Evolutionary conservation across 371 early-diverging fungal species (phyloP), one percentile per base, ranked within the genome.

Genomic region (Rhizomucor miehei): DNA sequence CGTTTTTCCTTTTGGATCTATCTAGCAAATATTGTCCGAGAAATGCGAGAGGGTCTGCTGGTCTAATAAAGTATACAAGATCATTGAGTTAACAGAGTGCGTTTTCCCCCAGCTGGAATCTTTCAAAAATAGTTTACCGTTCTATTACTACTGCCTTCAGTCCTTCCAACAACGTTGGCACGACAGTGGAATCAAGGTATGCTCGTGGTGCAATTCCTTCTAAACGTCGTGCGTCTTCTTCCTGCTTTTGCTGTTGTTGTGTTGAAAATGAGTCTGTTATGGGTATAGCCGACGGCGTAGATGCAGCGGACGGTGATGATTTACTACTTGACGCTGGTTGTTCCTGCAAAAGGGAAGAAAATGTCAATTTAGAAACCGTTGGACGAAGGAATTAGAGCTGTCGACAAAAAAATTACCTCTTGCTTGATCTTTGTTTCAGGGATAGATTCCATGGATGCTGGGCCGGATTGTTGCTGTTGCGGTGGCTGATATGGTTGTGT

Each of bases 161-260:
- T n/a, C 86, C 86, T 50, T 86, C 84, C 19, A 84, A 59, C n/a
- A 86, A 58, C 1, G 78, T 75, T 25, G 84, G 85, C 0, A 82
- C 72, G 6, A 86, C 85, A 6, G 82, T 76, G 1, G 74, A 66
- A 54, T 86, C 86, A 4, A 86, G 65, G 59, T 86, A 86, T 3
- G 80, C 53, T 20, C 86, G 67, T 16, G 81, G 72, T 13, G 84
- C 69, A 44, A 79, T 24, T 1, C 50, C 60, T 16, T 53, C 64
- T 17, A 54, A 48, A 9, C 54, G 23, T 19, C 37, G 35, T 29
- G 29, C 3, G 3, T 29, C 29, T 29, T 29, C 29, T 29, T 29
- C 29, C 8, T 29, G 29, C 29, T 29, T 29, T 36, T 34, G 29
- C 16, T 45, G 19, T 35, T 34, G 9, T n/a, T 53, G 45, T 36